These are phyloP conservation scores for Phytophthora vignae DNA, from an alignment of 352 stramenopile species.

Conservation along the genomic window DNA sequence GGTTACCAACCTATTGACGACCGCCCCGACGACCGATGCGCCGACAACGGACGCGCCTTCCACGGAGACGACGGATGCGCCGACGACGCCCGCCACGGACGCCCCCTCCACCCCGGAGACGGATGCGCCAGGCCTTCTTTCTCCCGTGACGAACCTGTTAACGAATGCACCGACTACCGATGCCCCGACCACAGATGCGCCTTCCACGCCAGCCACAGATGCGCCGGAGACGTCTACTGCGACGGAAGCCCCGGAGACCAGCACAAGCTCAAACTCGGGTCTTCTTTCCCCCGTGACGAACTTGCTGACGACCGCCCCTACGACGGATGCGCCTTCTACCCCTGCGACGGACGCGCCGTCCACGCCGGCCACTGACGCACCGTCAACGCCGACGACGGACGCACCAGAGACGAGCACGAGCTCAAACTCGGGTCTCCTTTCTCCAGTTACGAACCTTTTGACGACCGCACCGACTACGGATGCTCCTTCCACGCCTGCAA, in stretches of 20 bases:
- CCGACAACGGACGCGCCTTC: constrained; percentile 1
- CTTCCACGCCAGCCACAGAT: neutral
- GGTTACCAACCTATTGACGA: constrained; percentile 34
- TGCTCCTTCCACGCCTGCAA: neutral
- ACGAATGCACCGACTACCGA: constrained; percentile 10
- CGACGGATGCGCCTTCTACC: constrained; percentile 4
- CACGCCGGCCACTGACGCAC: too few species aligned
- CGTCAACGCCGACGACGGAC: neutral
- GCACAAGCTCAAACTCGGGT: neutral
- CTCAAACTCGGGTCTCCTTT: neutral
- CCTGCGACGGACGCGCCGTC: too few species aligned
- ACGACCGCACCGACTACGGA: constrained; percentile 14
- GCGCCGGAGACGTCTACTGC: neutral
- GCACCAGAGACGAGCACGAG: neutral
- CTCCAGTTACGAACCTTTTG: constrained; percentile 3
- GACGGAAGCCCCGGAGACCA: constrained; percentile 4
- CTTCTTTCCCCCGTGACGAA: constrained; percentile 5
- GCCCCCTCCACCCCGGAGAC: neutral
- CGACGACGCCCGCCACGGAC: neutral
- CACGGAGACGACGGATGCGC: constrained; percentile 2
- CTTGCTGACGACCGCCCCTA: constrained; percentile 10
- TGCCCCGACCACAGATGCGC: neutral
- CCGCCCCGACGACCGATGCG: constrained; percentile 5
- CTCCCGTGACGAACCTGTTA: constrained; percentile 18
- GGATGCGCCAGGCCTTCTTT: constrained; percentile 9